phyloP scores from a whole-genome alignment of 1,284 basidiomycete genomes.

The Sporisorium graminicola region DNA sequence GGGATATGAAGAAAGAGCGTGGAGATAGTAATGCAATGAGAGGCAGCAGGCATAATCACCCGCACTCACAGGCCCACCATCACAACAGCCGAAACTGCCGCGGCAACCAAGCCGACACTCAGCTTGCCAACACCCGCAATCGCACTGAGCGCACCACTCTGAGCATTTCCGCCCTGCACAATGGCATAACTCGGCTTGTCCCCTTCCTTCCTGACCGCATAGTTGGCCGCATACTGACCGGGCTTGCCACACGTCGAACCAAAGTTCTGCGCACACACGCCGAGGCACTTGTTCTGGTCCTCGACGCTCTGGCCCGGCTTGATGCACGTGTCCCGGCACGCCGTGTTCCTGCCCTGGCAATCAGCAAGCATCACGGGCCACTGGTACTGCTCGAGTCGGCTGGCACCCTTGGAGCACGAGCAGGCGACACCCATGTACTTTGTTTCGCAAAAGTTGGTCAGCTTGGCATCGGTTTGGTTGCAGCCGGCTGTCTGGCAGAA shows the following conservation, averaged over 20 bases:
- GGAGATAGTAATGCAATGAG: background rate
- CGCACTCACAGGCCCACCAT: slow-evolving; percentile 13
- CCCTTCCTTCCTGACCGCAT: slow-evolving; percentile 56
- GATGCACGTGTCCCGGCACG: slow-evolving; percentile 58
- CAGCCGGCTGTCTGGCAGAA: slow-evolving; percentile 64
- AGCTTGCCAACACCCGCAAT: slow-evolving; percentile 10
- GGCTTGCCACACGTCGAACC: slow-evolving; percentile 59
- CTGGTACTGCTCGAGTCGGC: slow-evolving; percentile 62
- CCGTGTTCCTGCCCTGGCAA: slow-evolving; percentile 56
- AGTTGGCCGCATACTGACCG: slow-evolving; percentile 62
- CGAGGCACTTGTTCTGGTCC: slow-evolving; percentile 51
- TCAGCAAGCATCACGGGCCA: slow-evolving; percentile 67
- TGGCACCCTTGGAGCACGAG: slow-evolving; percentile 54
- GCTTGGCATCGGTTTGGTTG: slow-evolving; percentile 35
- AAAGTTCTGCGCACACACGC: slow-evolving; percentile 53
- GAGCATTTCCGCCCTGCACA: slow-evolving; percentile 54
- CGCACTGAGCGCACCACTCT: slow-evolving; percentile 21
- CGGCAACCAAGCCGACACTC: slow-evolving; percentile 11
- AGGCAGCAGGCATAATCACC: background rate
- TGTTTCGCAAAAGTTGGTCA: slow-evolving; percentile 66
- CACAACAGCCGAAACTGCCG: slow-evolving; percentile 16
- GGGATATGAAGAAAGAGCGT: background rate
- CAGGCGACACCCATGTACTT: slow-evolving; percentile 60
- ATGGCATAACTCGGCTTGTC: slow-evolving; percentile 56
- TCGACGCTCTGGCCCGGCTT: slow-evolving; percentile 45